Conservation (phyloP, 2,329 filamentous ascomycete species). For the Apiospora malaysiana region DNA sequence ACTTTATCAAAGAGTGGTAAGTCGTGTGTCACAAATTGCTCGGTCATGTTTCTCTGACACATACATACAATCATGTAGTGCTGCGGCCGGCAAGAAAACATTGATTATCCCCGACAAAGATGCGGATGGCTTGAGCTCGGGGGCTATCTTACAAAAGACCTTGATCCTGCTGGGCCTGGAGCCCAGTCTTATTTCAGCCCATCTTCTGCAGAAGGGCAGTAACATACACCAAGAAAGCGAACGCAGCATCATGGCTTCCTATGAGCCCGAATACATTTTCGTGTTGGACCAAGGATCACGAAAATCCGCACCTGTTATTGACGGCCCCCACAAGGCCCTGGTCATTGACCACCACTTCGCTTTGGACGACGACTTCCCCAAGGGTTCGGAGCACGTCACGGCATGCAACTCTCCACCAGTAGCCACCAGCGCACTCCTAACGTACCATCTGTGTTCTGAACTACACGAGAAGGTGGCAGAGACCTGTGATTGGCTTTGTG, state of each 20-base stretch:
- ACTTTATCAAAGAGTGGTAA: conserved; percentile 65
- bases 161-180: conserved; percentile 63
- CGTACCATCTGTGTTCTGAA: conserved; percentile 65
- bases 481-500: conserved; percentile 65
- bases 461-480: conserved; percentile 57
- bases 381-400: conserved; percentile 60
- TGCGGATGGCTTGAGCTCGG: conserved; percentile 69
- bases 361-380: conserved; percentile 60
- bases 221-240: conserved; percentile 63
- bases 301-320: conserved; percentile 58
- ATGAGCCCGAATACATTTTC: conserved; percentile 63
- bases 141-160: conserved; percentile 66
- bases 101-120: conserved; percentile 73
- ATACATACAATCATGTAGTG: conserved; percentile 44
- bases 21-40: conserved; percentile 24
- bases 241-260: conserved; percentile 54
- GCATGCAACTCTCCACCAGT: conserved; percentile 70
- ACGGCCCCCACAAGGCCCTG: conserved; percentile 54
- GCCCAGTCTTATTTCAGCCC: conserved; percentile 57
- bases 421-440: conserved; percentile 67
- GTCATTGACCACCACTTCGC: conserved; percentile 71
- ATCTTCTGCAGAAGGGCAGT: conserved; percentile 64
- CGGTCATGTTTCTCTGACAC: conserved; percentile 22
- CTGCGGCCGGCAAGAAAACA: conserved; percentile 53
- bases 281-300: conserved; percentile 70